Base-by-base conservation (phyloP, 805 yeast species). In the Teunomyces aglyptinius region DNA sequence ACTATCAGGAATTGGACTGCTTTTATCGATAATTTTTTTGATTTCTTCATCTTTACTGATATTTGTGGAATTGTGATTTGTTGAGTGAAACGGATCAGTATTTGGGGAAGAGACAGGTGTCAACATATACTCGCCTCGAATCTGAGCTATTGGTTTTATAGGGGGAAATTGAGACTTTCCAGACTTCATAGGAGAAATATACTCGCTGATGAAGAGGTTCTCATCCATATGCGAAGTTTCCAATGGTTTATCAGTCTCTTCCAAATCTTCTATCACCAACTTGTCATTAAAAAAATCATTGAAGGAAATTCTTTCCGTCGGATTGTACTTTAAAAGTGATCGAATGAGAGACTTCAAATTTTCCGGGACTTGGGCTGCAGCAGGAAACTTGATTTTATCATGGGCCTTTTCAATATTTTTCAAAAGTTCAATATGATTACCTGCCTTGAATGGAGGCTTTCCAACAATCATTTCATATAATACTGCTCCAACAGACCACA, bases 401-500 rank as follows among this genome's bases (percentile, higher is more conserved):
- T 86, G 84, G 1, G 89, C 78, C 57, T 80, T 82, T 61, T 91
- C 96, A 55, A 94, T 94, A 59, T 85, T 88, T 64, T 87, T 84
- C 59, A 88, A 77, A 46, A 94, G 76, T 61, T 92, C 97, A 51
- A 94, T 83, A 63, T 92, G 98, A 61, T 94, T 94, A 3, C 86
- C 82, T 3, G 99, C 98, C 53, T 86, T 82, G 64, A 91, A 94
- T 0, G 99, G 99, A 1, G 99, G 97, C 64, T 80, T 86, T n/a
- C 98, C 98, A 26, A 88, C 90, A 10, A 88, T 79, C 97, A 94
- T 91, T 66, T 94, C 99, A 66, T 85, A 94, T 10, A 91, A 70
- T 1, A 94, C 98, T 1, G 98, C 95, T 3, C 99, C 99, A 4
- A 92, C 96, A 5, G 97, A 90, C 99, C 99, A 94, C 52, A 94